Evolutionary conservation across 2,329 filamentous ascomycete genomes (phyloP), one percentile per base, ranked within the genome.

Genomic region (Aspergillus tanneri): DNA sequence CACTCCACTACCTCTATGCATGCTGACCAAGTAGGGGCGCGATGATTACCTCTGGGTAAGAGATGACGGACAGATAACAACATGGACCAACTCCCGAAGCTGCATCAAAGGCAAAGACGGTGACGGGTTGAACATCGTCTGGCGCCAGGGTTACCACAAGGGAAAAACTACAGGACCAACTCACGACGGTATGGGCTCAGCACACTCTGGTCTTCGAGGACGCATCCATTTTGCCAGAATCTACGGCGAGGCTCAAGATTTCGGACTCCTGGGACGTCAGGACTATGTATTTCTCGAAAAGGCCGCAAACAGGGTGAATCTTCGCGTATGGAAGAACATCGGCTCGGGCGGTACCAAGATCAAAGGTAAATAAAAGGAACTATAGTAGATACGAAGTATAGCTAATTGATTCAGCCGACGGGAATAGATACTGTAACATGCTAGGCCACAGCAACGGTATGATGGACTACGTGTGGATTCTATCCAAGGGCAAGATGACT

Each of bases 351-450:
- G 45, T 6, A 47, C 38, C 1, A 36, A 8, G 6, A 27, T 47
- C 3, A 42, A 47, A 16, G 28, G 44, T 47, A 22, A 6, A 27
- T 16, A 2, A n/a, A n/a, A n/a, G n/a, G n/a, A n/a, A n/a, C n/a
- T n/a, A n/a, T n/a, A n/a, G n/a, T n/a, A n/a, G n/a, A n/a, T n/a
- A n/a, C n/a, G n/a, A n/a, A n/a, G n/a, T n/a, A n/a, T n/a, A n/a
- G n/a, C n/a, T n/a, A n/a, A n/a, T n/a, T n/a, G n/a, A n/a, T n/a
- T n/a, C 22, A 42, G 37, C 12, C n/a, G 37, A 47, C 9, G 45
- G 45, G 9, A 24, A 27, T 16, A 11, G 3, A 16, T 47, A 47
- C 21, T 42, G 45, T 12, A 37, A 47, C 21, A 42, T 42, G 39
- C 16, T 30, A 2, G 27, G 38, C 11, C 27, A 40, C 25, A 23